A percentile compares a stretch with the other conserved stretches of the same genome.
phyloP scores from a whole-genome alignment of 805 yeast genomes.

The Wickerhamomyces bisporus region DNA sequence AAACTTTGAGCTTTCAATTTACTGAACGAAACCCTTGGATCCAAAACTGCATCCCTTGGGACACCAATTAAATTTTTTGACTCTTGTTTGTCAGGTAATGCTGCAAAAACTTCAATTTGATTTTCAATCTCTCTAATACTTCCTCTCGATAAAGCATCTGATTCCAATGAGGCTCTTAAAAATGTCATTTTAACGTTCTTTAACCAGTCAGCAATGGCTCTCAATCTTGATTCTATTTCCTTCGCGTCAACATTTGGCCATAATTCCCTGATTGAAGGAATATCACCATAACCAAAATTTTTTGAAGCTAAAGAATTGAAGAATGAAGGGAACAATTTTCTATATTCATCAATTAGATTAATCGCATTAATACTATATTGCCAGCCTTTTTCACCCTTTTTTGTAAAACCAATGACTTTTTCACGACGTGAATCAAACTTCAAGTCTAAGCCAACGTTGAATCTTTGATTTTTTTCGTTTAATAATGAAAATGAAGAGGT shows the following conservation, averaged over 20 bases:
- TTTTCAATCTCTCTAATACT: slow-evolving; percentile 66
- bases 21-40: slow-evolving; percentile 68
- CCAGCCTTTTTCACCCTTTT: slow-evolving; percentile 67
- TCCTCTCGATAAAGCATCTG: slow-evolving; percentile 68
- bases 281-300: slow-evolving; percentile 21
- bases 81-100: slow-evolving; percentile 39
- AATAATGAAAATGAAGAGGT: slow-evolving; percentile 68
- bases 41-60: slow-evolving; percentile 77
- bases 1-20: slow-evolving; percentile 71
- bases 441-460: slow-evolving; percentile 77
- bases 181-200: slow-evolving; percentile 49
- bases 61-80: slow-evolving; percentile 68
- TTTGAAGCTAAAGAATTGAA: slow-evolving; percentile 36
- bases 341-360: slow-evolving; percentile 57
- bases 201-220: slow-evolving; percentile 34
- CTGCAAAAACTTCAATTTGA: slow-evolving; percentile 42
- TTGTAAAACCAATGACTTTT: slow-evolving; percentile 86
- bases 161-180: slow-evolving; percentile 63
- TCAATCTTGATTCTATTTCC: slow-evolving; percentile 24
- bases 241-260: slow-evolving; percentile 31
- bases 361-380: slow-evolving; percentile 75
- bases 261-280: slow-evolving; percentile 27
- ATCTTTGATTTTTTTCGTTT: slow-evolving; percentile 43
- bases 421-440: slow-evolving; percentile 74
- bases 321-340: slow-evolving; percentile 54